Conservation (phyloP, 2,329 filamentous ascomycete species). For the Stagonosporopsis vannaccii region DNA sequence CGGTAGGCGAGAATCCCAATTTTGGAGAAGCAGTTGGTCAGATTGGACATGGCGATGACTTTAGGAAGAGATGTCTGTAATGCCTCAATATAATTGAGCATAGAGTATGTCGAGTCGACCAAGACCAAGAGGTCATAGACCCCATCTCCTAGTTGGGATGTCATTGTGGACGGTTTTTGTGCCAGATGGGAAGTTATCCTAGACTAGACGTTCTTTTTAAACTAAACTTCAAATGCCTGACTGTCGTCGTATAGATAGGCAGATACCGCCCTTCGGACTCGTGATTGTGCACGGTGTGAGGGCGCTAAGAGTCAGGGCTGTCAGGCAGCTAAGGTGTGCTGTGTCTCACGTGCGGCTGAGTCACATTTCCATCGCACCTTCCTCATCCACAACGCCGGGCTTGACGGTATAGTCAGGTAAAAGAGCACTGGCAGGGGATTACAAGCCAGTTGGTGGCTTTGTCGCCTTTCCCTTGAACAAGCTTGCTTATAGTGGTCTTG, state of each 20-base stretch:
- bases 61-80: constrained; percentile 59
- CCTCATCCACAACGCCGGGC: background rate
- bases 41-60: constrained; percentile 58
- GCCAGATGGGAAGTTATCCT: background rate
- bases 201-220: background rate
- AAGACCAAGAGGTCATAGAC: constrained; percentile 57
- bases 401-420: background rate
- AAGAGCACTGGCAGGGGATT: background rate
- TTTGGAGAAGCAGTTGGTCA: constrained; percentile 59
- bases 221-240: background rate
- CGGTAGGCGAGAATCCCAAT: constrained; percentile 61
- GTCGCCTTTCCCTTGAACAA: background rate
- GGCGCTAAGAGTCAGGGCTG: background rate
- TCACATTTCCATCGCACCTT: background rate
- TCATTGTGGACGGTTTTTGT: background rate
- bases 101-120: constrained; percentile 58
- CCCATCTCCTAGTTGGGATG: background rate
- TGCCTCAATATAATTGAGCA: constrained; percentile 54
- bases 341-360: constrained; percentile 3
- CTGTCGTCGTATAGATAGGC: background rate
- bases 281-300: background rate
- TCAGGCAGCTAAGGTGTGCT: background rate
- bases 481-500: too few relatives aligned
- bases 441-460: background rate
- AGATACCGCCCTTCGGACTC: background rate